These are phyloP conservation scores for Solanum lignicaule DNA, from an alignment of 257 asterid genomes.

Conservation along the genomic window DNA sequence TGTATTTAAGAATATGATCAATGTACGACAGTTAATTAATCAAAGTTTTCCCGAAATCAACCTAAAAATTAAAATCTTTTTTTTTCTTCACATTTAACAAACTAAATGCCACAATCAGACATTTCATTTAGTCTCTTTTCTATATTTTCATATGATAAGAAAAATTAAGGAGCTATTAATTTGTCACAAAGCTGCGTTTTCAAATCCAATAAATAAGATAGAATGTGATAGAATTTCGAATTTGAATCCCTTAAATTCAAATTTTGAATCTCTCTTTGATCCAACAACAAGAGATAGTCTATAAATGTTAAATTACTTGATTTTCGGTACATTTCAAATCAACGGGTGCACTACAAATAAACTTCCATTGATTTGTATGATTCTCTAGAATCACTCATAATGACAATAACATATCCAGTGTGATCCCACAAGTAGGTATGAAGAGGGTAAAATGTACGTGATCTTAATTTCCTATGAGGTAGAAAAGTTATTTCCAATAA, in stretches of 20 bases:
- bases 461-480: not conserved
- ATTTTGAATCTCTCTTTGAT: not conserved
- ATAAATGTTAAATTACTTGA: not conserved
- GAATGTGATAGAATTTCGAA: not conserved
- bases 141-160: not conserved
- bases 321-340: not conserved
- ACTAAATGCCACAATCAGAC: not conserved
- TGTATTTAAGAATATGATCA: not conserved
- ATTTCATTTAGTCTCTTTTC: not conserved
- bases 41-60: not conserved
- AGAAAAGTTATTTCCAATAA: not conserved
- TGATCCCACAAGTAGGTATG: not conserved
- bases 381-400: not conserved
- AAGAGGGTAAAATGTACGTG: rapidly evolving
- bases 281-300: not conserved
- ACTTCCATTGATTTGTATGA: not conserved
- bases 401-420: not conserved
- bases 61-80: not conserved
- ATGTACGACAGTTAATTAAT: not conserved
- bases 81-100: not conserved
- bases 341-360: not conserved
- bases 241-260: rapidly evolving
- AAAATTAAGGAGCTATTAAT: not conserved
- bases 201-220: not conserved
- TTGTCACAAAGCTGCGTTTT: not conserved